phyloP scores from a whole-genome alignment of 2,329 filamentous ascomycete species.

The Monosporascus cannonballus region DNA sequence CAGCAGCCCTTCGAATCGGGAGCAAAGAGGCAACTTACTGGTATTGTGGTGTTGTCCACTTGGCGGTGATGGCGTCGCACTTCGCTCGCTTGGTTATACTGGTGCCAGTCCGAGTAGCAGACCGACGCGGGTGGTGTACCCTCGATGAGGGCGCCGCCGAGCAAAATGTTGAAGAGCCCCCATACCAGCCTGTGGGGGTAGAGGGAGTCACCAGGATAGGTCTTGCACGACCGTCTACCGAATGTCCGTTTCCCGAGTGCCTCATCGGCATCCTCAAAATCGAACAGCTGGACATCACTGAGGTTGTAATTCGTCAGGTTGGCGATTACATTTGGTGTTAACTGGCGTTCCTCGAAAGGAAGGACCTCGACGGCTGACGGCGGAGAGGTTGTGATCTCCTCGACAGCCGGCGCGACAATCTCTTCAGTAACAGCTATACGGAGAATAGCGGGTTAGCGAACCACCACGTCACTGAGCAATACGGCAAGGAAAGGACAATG shows the following conservation, averaged over 20 bases:
- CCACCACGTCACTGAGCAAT: slow-evolving; percentile 1
- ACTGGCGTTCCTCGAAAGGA: slow-evolving; percentile 11
- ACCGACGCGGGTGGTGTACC: slow-evolving; percentile 26
- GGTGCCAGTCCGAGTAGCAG: slow-evolving; percentile 25
- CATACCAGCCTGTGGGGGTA: slow-evolving; percentile 23
- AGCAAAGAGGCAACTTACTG: slow-evolving; percentile 12
- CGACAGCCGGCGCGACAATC: slow-evolving; percentile 11
- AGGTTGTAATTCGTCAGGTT: slow-evolving; percentile 18
- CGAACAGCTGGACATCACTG: slow-evolving; percentile 19
- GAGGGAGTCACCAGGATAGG: slow-evolving; percentile 21
- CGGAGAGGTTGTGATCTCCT: slow-evolving; percentile 6
- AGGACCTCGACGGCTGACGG: slow-evolving; percentile 8
- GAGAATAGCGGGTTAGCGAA: slow-evolving; percentile 7
- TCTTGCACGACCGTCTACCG: slow-evolving; percentile 17
- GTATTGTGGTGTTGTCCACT: slow-evolving; percentile 21
- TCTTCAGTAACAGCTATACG: slow-evolving; percentile 7
- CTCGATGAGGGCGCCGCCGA: slow-evolving; percentile 26
- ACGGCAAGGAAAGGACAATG: neutral
- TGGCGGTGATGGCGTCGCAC: slow-evolving; percentile 21
- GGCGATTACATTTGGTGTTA: slow-evolving; percentile 15
- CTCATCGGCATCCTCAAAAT: slow-evolving; percentile 11
- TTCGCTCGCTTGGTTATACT: slow-evolving; percentile 19
- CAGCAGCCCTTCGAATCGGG: neutral
- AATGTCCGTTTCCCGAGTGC: slow-evolving; percentile 4
- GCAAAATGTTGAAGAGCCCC: slow-evolving; percentile 19